These are phyloP conservation scores for Ganoderma multipileum DNA, from an alignment of 1,284 basidiomycete genomes.

Conservation along the genomic window DNA sequence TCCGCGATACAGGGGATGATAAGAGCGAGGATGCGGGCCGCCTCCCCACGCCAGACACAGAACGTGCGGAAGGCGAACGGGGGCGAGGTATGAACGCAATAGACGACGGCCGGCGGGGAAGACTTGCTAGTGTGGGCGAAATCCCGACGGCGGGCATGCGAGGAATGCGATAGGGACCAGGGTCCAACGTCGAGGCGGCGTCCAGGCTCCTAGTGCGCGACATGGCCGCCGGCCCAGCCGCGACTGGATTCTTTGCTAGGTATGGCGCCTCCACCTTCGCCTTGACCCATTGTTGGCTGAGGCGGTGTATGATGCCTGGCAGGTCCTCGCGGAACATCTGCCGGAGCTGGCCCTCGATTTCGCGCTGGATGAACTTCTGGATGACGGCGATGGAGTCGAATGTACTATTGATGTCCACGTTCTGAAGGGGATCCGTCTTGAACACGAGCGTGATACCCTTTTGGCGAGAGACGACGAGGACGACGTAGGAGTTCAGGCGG, in stretches of 20 bases:
- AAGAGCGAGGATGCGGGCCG: slow-evolving; percentile 29
- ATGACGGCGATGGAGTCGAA: slow-evolving; percentile 99
- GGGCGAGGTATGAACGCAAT: slow-evolving; percentile 28
- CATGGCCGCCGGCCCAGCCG: slow-evolving; percentile 38
- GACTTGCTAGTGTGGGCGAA: slow-evolving; percentile 31
- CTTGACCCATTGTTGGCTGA: slow-evolving; percentile 95
- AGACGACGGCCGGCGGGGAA: slow-evolving; percentile 32
- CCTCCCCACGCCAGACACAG: slow-evolving; percentile 34
- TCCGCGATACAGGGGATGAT: slow-evolving; percentile 34
- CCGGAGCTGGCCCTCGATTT: slow-evolving; percentile 96
- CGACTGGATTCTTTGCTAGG: slow-evolving; percentile 55
- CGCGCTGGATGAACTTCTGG: slow-evolving; percentile 94
- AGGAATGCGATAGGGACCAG: slow-evolving; percentile 30
- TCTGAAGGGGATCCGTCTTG: slow-evolving; percentile 99
- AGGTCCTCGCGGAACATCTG: slow-evolving; percentile 99
- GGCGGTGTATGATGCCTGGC: slow-evolving; percentile 95
- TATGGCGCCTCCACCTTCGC: slow-evolving; percentile 86
- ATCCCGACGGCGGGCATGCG: slow-evolving; percentile 33
- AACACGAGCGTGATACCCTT: slow-evolving; percentile 99
- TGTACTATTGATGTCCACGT: slow-evolving; percentile 96
- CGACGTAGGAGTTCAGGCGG: slow-evolving; percentile 94
- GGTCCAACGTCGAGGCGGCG: slow-evolving; percentile 41
- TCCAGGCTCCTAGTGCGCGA: slow-evolving; percentile 43
- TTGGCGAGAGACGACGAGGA: slow-evolving; percentile 95
- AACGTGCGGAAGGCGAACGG: slow-evolving; percentile 36